Evolutionary conservation across 2,329 filamentous ascomycete genomes (phyloP).

Genomic region (Colletotrichum sp.): DNA sequence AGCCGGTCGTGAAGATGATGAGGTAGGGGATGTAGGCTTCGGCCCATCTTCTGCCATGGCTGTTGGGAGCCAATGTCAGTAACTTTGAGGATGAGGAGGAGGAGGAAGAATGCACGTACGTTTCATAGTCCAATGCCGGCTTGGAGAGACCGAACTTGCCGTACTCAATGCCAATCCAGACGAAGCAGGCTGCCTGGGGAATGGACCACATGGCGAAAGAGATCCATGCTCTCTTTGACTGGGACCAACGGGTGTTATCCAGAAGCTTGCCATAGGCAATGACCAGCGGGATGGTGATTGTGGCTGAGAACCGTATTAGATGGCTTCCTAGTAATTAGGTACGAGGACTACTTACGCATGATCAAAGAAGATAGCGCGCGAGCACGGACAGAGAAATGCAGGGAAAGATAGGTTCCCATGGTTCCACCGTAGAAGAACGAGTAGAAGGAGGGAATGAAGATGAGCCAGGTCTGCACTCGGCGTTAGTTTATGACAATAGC

Average conservation of each 20-base stretch:
- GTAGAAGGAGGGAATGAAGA: conserved; percentile 30
- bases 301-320: background rate
- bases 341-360: background rate
- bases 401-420: conserved; percentile 26
- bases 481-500: background rate
- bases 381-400: conserved; percentile 30
- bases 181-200: background rate
- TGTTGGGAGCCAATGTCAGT: background rate
- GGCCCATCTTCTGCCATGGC: conserved; percentile 5
- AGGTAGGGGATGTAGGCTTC: conserved; percentile 10
- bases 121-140: background rate
- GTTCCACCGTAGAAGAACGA: conserved; percentile 43
- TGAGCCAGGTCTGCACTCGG: conserved; percentile 25
- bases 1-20: conserved; percentile 1
- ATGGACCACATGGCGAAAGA: background rate
- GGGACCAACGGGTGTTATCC: conserved; percentile 1
- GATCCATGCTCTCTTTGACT: conserved; percentile 2
- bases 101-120: background rate
- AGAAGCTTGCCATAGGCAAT: background rate
- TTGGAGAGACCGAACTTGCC: background rate
- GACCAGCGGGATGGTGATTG: background rate
- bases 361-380: conserved; percentile 28
- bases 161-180: conserved; percentile 16
- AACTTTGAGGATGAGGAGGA: fast-evolving
- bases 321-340: fast-evolving